These are phyloP conservation scores for Melampsora americana DNA, from an alignment of 1,284 basidiomycete genomes.

Conservation along the genomic window DNA sequence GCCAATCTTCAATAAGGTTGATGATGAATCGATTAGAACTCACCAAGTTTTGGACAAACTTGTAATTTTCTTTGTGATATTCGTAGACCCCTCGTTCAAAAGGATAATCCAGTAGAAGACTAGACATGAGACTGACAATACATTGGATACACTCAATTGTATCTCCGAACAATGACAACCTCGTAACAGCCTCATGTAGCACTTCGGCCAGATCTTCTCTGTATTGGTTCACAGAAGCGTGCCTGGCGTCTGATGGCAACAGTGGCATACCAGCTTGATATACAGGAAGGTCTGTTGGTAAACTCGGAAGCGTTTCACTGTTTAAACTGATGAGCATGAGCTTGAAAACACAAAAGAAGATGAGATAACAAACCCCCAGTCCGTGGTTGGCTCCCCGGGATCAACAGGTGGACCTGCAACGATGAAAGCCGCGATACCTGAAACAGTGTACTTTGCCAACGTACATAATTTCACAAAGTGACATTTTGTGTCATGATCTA, in stretches of 20 bases:
- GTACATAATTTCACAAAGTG: conserved; percentile 40
- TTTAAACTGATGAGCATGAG: conserved; percentile 2
- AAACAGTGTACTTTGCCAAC: conserved; percentile 12
- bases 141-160: conserved; percentile 81
- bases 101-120: conserved; percentile 71
- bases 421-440: conserved; percentile 31
- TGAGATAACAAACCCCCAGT: conserved; percentile 39
- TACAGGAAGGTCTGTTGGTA: conserved; percentile 52
- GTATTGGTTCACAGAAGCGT: conserved; percentile 64
- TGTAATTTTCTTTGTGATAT: conserved; percentile 44
- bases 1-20: conserved; percentile 52
- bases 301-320: conserved; percentile 54
- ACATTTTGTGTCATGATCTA: conserved; percentile 36
- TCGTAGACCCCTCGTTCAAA: conserved; percentile 60
- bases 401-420: conserved; percentile 18
- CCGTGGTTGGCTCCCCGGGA: conserved; percentile 18
- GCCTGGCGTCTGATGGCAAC: conserved; percentile 69
- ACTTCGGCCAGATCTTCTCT: conserved; percentile 69
- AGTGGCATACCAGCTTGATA: conserved; percentile 68
- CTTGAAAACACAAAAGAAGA: neutral
- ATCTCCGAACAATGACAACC: conserved; percentile 74
- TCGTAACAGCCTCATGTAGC: conserved; percentile 67
- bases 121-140: conserved; percentile 65
- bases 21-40: conserved; percentile 47
- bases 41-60: conserved; percentile 35